Base-by-base conservation (phyloP, 2,329 filamentous ascomycete species). In the Bipolaris gigantea region DNA sequence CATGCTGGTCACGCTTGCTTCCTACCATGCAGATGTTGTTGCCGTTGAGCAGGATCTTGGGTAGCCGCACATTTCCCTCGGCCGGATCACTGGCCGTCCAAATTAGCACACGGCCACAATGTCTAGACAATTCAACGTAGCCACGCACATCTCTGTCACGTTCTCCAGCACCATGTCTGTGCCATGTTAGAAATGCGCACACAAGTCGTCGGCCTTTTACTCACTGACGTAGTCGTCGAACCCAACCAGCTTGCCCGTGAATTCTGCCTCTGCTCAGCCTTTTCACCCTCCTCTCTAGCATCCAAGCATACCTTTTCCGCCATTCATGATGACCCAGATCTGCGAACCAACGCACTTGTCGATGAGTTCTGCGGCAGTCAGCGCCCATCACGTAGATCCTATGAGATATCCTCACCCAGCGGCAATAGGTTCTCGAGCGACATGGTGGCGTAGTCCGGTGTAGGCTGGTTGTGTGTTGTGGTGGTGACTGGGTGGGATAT, bases 161-260 rank as follows among this genome's bases (percentile, higher is more conserved):
- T 99, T 91, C 73, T 97, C 92, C 30, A 99, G 79, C 6, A 99
- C 94, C 92, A 99, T 99, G 77, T 99, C 93, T 97, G 64, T 23
- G n/a, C 35, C 16, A 21, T 33, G 39, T 55, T 40, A 55, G 53
- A 43, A 30, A 21, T 18, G 43, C 16, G 10, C 15, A 16, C 7
- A 23, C 13, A 15, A 39, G 11, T 25, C 25, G 5, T 33, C 33
- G 16, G 41, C 25, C 16, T 19, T 27, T 40, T 69, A 96, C 93
- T 81, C 83, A 97, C 92, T 99, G 83, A 99, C 94, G 80, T 97
- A 99, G 83, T 99, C 94, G 74, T 99, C 94, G 70, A 99, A 99
- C 2, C 94, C 94, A 50, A 96, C 85, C 23, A 99, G 83, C 7
- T 91, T 97, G 50, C 94, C 94, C 65, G 89, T 90, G 79, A 99